A percentile compares a stretch with the other conserved stretches of the same genome.
phyloP scores from a whole-genome alignment of 768 basidiomycete genomes.

The Suillus luteus region DNA sequence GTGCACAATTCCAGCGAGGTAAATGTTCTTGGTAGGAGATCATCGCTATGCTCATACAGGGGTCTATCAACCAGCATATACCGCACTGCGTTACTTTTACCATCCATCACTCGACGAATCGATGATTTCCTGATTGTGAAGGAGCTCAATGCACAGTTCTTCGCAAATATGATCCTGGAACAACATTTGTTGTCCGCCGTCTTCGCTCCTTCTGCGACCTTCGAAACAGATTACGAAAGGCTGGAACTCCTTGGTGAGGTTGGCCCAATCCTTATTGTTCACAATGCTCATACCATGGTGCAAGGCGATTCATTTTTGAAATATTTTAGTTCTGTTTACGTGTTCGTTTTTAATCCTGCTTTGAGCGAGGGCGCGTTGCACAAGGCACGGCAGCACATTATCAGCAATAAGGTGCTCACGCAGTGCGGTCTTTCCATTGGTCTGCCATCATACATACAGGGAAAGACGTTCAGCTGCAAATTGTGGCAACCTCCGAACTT shows the following conservation, averaged over 20 bases:
- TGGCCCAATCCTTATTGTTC: slow-evolving; percentile 1
- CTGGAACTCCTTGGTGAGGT: slow-evolving; percentile 75
- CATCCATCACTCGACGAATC: slow-evolving; percentile 71
- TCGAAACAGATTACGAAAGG: slow-evolving; percentile 81
- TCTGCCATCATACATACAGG: slow-evolving; percentile 74
- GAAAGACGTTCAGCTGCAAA: slow-evolving; percentile 67
- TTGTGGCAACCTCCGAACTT: slow-evolving; percentile 62
- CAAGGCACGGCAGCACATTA: slow-evolving; percentile 61
- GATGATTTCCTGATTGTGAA: slow-evolving; percentile 77
- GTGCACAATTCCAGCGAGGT: slow-evolving; percentile 76
- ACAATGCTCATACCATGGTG: slow-evolving; percentile 3
- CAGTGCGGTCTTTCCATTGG: slow-evolving; percentile 55
- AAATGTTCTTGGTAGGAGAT: slow-evolving; percentile 13
- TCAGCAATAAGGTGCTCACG: slow-evolving; percentile 73
- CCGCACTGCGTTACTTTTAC: slow-evolving; percentile 68
- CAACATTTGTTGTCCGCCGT: slow-evolving; percentile 64
- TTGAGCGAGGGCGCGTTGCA: slow-evolving; percentile 71
- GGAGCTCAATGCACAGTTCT: slow-evolving; percentile 72
- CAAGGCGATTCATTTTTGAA: slow-evolving; percentile 85
- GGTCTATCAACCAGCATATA: slow-evolving; percentile 49
- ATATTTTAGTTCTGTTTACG: slow-evolving; percentile 70
- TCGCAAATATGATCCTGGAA: slow-evolving; percentile 64
- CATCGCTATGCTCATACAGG: slow-evolving; percentile 1
- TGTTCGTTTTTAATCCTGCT: slow-evolving; percentile 69
- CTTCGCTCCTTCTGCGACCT: slow-evolving; percentile 66